These are phyloP conservation scores for Claviceps citrina DNA, from an alignment of 2,329 filamentous ascomycete species.

Conservation along the genomic window DNA sequence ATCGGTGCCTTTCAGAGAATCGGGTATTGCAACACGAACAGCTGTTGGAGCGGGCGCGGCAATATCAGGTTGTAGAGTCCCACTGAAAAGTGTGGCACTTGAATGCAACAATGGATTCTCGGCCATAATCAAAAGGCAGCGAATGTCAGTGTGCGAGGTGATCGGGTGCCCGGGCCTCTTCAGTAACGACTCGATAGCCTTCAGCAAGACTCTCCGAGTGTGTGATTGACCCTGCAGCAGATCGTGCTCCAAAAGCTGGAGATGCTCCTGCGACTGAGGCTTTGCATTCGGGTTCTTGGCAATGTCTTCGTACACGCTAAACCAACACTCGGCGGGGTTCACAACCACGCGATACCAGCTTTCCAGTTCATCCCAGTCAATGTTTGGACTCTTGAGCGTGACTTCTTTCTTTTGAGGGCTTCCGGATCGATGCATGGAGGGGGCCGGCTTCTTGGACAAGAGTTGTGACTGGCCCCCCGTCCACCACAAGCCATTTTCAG, in stretches of 20 bases:
- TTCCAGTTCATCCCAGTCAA: constrained; percentile 58
- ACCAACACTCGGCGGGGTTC: constrained; percentile 54
- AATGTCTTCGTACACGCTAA: constrained; percentile 40
- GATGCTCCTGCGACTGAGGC: constrained; percentile 18
- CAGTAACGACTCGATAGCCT: constrained; percentile 61
- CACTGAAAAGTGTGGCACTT: constrained; percentile 24
- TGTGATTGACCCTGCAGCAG: constrained; percentile 48
- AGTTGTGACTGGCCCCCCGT: constrained; percentile 33
- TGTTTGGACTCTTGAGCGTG: constrained; percentile 32
- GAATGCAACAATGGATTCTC: constrained; percentile 61
- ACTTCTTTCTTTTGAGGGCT: constrained; percentile 1
- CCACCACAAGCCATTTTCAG: constrained; percentile 76
- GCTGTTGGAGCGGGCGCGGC: not conserved
- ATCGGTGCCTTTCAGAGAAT: not conserved
- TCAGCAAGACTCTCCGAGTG: constrained; percentile 54
- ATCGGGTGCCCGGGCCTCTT: constrained; percentile 63
- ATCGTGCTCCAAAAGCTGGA: constrained; percentile 31
- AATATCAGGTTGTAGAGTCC: constrained; percentile 21
- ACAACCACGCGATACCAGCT: constrained; percentile 62
- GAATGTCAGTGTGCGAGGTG: constrained; percentile 50
- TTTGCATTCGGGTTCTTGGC: constrained; percentile 15
- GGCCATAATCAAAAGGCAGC: constrained; percentile 65
- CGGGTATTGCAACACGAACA: not conserved
- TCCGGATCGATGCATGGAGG: not conserved
- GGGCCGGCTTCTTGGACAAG: not conserved